A percentile compares a stretch with the other conserved stretches of the same genome.
Evolutionary conservation across 805 yeast species (phyloP).

Genomic region (Starmera caribaea): DNA sequence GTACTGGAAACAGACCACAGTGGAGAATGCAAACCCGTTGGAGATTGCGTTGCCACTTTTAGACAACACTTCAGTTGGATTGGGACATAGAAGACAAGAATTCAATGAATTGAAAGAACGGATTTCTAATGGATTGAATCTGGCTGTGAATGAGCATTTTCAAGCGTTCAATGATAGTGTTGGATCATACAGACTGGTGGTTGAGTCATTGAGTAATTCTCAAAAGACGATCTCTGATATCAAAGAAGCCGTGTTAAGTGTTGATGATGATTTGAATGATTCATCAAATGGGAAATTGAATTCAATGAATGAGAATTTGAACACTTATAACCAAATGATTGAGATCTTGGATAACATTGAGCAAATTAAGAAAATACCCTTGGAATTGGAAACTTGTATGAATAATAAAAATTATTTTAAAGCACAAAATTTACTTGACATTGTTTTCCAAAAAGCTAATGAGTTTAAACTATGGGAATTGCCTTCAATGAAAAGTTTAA

Average conservation of each 20-base stretch:
- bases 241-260: conserved; percentile 35
- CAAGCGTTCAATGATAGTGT: conserved; percentile 80
- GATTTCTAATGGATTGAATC: conserved; percentile 48
- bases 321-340: conserved; percentile 56
- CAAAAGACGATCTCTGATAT: conserved; percentile 46
- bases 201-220: conserved; percentile 53
- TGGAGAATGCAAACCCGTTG: conserved; percentile 63
- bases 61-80: conserved; percentile 86
- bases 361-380: conserved; percentile 48
- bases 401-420: conserved; percentile 59
- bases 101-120: conserved; percentile 51
- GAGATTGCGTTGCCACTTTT: conserved; percentile 76
- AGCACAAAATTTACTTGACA: conserved; percentile 47
- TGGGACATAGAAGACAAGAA: conserved; percentile 63
- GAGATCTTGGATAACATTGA: conserved; percentile 62
- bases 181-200: conserved; percentile 72
- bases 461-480: conserved; percentile 48
- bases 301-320: conserved; percentile 50
- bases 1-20: conserved; percentile 41
- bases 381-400: conserved; percentile 54
- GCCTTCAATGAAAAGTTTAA: conserved; percentile 40
- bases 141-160: conserved; percentile 71
- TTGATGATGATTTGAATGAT: conserved; percentile 25
- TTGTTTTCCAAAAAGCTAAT: conserved; percentile 36
- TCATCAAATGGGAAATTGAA: conserved; percentile 17